These are phyloP conservation scores for Pleurotus platypus DNA, from an alignment of 768 basidiomycete species.

Conservation along the genomic window DNA sequence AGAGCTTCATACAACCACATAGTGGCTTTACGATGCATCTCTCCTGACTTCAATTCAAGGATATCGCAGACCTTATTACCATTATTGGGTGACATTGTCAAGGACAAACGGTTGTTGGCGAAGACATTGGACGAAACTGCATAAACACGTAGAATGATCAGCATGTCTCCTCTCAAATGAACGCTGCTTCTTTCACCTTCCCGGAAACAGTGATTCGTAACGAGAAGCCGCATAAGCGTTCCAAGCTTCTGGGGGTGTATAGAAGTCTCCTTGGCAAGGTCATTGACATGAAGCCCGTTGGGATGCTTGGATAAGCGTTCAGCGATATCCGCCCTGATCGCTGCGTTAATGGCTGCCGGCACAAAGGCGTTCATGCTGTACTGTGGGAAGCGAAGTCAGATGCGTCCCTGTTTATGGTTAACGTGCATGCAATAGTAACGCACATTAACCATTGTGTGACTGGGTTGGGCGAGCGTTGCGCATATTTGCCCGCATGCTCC, in stretches of 20 bases:
- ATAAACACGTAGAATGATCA: neutral
- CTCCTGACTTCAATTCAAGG: constrained; percentile 6
- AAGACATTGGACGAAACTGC: constrained; percentile 6
- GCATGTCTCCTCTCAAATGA: neutral
- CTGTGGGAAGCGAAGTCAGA: neutral
- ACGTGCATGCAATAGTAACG: neutral
- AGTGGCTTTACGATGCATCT: neutral
- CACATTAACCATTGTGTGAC: constrained; percentile 15
- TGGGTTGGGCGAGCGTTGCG: constrained; percentile 14
- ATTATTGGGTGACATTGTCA: neutral
- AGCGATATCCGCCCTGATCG: constrained; percentile 3
- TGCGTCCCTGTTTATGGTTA: neutral
- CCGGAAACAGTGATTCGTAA: neutral
- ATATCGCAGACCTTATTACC: neutral
- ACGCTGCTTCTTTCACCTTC: neutral
- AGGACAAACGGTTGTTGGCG: constrained; percentile 10
- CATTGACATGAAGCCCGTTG: constrained; percentile 8
- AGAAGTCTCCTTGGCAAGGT: constrained; percentile 1
- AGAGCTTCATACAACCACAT: constrained; percentile 12
- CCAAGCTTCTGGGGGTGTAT: constrained; percentile 5
- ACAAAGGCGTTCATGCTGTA: neutral
- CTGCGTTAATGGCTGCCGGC: neutral
- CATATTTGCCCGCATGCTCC: constrained; percentile 19
- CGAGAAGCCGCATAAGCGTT: constrained; percentile 6
- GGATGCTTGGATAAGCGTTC: constrained; percentile 8